Evolutionary conservation across 1,284 basidiomycete genomes (phyloP).

Genomic region (Mrakiaceae sp.): DNA sequence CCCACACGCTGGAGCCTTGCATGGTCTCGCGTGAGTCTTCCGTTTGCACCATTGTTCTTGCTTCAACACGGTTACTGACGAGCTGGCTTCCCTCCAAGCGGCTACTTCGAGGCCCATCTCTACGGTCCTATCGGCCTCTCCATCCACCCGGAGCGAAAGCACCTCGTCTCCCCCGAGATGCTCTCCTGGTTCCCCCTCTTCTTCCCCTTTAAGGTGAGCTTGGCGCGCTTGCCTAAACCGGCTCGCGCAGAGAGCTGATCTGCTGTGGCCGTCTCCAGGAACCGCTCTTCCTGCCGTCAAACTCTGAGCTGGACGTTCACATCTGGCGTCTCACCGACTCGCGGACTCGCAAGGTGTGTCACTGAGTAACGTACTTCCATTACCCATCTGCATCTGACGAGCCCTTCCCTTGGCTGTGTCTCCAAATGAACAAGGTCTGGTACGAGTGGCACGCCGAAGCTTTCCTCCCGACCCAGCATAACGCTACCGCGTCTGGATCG

Average conservation of each 20-base stretch:
- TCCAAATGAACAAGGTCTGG: slow-evolving; percentile 55
- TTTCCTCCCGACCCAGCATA: slow-evolving; percentile 48
- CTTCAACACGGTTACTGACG: neutral
- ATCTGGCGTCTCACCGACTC: slow-evolving; percentile 88
- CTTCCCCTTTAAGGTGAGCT: slow-evolving; percentile 72
- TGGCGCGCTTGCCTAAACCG: too few relatives aligned
- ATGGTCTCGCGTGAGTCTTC: slow-evolving; percentile 59
- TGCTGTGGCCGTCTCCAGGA: slow-evolving; percentile 43
- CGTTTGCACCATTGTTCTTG: neutral
- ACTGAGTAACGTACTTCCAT: neutral
- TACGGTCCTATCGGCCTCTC: slow-evolving; percentile 82
- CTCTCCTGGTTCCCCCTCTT: slow-evolving; percentile 98
- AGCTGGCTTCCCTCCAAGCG: slow-evolving; percentile 28
- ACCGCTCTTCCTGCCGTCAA: slow-evolving; percentile 82
- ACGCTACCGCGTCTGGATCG: neutral
- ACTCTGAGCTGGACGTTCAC: slow-evolving; percentile 82
- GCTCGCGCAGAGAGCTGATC: too few relatives aligned
- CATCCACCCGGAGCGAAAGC: slow-evolving; percentile 82
- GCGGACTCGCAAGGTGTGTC: slow-evolving; percentile 35
- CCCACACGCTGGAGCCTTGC: slow-evolving; percentile 84
- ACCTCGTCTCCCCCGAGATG: slow-evolving; percentile 82
- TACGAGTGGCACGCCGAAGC: slow-evolving; percentile 97
- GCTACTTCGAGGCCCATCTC: slow-evolving; percentile 92
- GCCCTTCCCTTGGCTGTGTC: neutral
- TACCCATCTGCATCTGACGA: neutral